phyloP scores from a whole-genome alignment of 768 basidiomycete genomes.

The Lanmaoa rubissima region DNA sequence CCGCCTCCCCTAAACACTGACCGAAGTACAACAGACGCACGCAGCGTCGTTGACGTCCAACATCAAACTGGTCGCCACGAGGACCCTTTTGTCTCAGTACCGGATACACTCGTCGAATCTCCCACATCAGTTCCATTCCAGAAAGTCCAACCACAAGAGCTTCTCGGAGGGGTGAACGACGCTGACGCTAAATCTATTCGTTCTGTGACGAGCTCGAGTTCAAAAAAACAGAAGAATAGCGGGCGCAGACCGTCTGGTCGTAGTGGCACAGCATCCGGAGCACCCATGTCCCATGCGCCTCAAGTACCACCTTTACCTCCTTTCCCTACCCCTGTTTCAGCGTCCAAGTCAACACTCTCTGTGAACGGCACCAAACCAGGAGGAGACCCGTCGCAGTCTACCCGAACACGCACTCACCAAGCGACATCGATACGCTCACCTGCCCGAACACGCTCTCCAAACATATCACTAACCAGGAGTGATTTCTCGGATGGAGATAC shows the following conservation, averaged over 20 bases:
- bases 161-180: slow-evolving; percentile 16
- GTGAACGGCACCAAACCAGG: slow-evolving; percentile 15
- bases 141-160: slow-evolving; percentile 21
- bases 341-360: slow-evolving; percentile 19
- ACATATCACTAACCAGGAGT: slow-evolving; percentile 17
- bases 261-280: slow-evolving; percentile 60
- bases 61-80: slow-evolving; percentile 22
- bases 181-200: slow-evolving; percentile 26
- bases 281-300: slow-evolving; percentile 62
- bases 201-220: slow-evolving; percentile 25
- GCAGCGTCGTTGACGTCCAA: slow-evolving; percentile 9
- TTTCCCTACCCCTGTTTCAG: slow-evolving; percentile 10
- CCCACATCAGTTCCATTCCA: slow-evolving; percentile 14
- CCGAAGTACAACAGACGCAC: slow-evolving; percentile 10
- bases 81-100: slow-evolving; percentile 5
- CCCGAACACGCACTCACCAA: slow-evolving; percentile 1
- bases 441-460: slow-evolving; percentile 13
- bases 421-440: slow-evolving; percentile 10
- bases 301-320: slow-evolving; percentile 40
- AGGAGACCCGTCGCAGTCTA: background rate
- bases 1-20: slow-evolving; percentile 27
- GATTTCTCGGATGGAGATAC: slow-evolving; percentile 32
- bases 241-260: slow-evolving; percentile 15
- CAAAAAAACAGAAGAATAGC: slow-evolving; percentile 26
- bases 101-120: slow-evolving; percentile 20